A percentile compares a stretch with the other conserved stretches of the same genome.
Evolutionary conservation across 208 protist species (phyloP).

Genomic region (Kentomonas sorsogonicus): DNA sequence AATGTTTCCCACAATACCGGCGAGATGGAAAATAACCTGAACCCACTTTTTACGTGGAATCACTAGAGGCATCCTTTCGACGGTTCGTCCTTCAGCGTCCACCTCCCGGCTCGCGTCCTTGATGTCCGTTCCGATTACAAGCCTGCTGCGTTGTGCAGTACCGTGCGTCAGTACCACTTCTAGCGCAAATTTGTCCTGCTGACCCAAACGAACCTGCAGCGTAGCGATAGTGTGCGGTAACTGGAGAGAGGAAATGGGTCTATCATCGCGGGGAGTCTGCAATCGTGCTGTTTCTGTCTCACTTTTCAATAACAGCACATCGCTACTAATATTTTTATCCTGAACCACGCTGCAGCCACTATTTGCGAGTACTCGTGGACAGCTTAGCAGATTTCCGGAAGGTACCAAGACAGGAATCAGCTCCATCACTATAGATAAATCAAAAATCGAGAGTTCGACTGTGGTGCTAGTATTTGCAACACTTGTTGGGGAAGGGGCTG

Average conservation of each 20-base stretch:
- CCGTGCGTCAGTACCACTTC: constrained; percentile 48
- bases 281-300: constrained; percentile 31
- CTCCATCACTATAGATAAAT: too few species aligned
- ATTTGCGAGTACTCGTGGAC: too few species aligned
- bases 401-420: too few species aligned
- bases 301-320: constrained; percentile 29
- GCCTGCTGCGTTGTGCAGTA: constrained; percentile 39
- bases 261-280: constrained; percentile 62
- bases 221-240: constrained; percentile 42
- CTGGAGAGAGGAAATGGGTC: constrained; percentile 34
- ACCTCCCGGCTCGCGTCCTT: constrained; percentile 36
- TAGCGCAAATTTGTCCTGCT: constrained; percentile 55
- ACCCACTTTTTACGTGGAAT: constrained; percentile 78
- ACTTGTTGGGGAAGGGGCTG: too few species aligned
- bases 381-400: too few species aligned
- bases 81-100: constrained; percentile 22
- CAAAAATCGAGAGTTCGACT: too few species aligned
- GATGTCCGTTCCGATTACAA: constrained; percentile 63
- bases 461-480: too few species aligned
- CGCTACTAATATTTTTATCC: not conserved
- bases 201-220: constrained; percentile 48
- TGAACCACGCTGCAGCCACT: too few species aligned
- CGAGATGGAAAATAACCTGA: constrained; percentile 79
- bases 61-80: constrained; percentile 58
- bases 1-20: constrained; percentile 56